Evolutionary conservation across 805 yeast genomes (phyloP).

Genomic region (Saccharomycopsis schoenii): DNA sequence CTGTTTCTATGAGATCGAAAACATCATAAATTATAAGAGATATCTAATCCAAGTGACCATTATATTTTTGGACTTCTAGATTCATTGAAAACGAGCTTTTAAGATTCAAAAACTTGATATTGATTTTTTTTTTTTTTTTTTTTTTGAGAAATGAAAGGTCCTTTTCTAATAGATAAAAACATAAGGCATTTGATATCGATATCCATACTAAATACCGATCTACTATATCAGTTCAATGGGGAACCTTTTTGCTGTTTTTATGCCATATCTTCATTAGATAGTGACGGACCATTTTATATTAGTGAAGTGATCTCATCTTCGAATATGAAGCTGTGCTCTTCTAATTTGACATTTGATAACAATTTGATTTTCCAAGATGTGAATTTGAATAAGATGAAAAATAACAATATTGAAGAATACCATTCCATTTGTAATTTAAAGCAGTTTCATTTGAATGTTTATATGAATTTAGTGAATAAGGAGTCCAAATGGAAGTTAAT

Average conservation of each 20-base stretch:
- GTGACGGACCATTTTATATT: slow-evolving; percentile 13
- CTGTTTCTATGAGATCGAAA: too few relatives aligned
- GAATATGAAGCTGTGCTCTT: background rate
- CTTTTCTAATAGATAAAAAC: slow-evolving; percentile 4
- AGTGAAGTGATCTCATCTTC: slow-evolving; percentile 10
- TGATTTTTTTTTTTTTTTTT: background rate
- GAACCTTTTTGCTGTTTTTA: background rate
- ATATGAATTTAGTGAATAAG: background rate
- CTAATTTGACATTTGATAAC: background rate
- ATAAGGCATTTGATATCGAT: slow-evolving; percentile 15
- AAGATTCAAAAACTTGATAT: background rate
- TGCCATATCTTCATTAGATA: background rate
- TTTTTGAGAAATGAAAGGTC: background rate
- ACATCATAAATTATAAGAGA: too few relatives aligned
- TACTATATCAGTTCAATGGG: background rate
- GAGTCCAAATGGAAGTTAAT: background rate
- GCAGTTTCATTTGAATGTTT: slow-evolving; percentile 10
- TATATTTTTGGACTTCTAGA: too few relatives aligned
- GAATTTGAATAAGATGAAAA: slow-evolving; percentile 2
- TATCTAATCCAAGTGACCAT: too few relatives aligned
- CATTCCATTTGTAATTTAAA: background rate
- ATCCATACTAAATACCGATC: slow-evolving; percentile 5
- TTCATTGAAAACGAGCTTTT: background rate
- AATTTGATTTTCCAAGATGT: slow-evolving; percentile 14
- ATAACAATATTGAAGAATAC: background rate